phyloP scores from a whole-genome alignment of 2,329 filamentous ascomycete species.

The Cladosporium sp. region DNA sequence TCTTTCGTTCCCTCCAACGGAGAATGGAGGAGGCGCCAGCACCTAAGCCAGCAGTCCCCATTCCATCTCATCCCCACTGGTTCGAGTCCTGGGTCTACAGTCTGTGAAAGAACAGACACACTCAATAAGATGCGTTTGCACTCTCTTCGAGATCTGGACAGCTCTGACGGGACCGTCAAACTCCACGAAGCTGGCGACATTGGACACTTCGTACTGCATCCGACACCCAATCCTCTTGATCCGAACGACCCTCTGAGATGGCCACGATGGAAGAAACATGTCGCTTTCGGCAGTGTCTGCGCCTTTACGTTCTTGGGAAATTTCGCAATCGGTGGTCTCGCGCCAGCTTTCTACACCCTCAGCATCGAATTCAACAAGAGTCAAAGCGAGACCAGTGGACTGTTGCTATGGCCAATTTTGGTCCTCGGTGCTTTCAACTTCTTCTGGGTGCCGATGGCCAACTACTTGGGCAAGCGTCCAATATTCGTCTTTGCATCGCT shows the following conservation, averaged over 20 bases:
- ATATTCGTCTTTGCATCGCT: slow-evolving; percentile 40
- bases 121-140: slow-evolving; percentile 26
- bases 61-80: slow-evolving; percentile 4
- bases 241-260: slow-evolving; percentile 46
- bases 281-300: slow-evolving; percentile 40
- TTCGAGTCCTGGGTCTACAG: slow-evolving; percentile 6
- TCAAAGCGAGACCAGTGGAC: slow-evolving; percentile 38
- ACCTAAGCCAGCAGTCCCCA: slow-evolving; percentile 2
- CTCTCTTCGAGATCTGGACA: slow-evolving; percentile 32
- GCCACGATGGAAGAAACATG: slow-evolving; percentile 42
- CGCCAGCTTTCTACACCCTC: slow-evolving; percentile 39
- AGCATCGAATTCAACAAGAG: slow-evolving; percentile 42
- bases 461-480: slow-evolving; percentile 42
- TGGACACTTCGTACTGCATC: slow-evolving; percentile 39
- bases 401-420: slow-evolving; percentile 39
- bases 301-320: slow-evolving; percentile 44
- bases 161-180: slow-evolving; percentile 35
- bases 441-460: slow-evolving; percentile 46
- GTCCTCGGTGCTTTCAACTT: slow-evolving; percentile 48
- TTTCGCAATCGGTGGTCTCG: slow-evolving; percentile 39
- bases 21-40: slow-evolving; percentile 6
- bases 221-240: slow-evolving; percentile 41
- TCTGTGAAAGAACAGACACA: neutral
- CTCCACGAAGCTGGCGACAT: slow-evolving; percentile 22
- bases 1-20: neutral